Percentiles rank a stretch among this genome's conserved stretches.
phyloP scores from a whole-genome alignment of 2,329 filamentous ascomycete species.

The Malbranchea zuffiana region DNA sequence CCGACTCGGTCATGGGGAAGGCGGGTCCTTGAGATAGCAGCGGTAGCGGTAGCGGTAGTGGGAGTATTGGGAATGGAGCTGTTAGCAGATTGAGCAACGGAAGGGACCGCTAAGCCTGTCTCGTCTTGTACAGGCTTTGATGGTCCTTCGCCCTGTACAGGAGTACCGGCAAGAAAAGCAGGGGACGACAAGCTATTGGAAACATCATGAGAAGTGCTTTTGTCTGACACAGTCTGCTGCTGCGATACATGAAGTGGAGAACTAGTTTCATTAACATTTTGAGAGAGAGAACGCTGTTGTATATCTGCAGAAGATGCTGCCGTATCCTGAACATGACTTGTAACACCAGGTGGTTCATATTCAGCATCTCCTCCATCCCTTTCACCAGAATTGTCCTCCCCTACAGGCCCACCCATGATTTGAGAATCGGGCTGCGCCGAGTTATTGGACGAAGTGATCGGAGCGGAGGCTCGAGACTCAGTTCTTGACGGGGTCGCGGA shows the following conservation, averaged over 20 bases:
- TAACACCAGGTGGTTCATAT: slow-evolving; percentile 45
- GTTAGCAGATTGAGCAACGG: slow-evolving; percentile 24
- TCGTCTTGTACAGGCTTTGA: slow-evolving; percentile 26
- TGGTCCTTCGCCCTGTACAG: slow-evolving; percentile 34
- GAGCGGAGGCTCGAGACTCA: slow-evolving; percentile 26
- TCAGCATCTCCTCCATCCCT: slow-evolving; percentile 39
- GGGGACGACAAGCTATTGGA: slow-evolving; percentile 42
- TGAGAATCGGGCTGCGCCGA: slow-evolving; percentile 35
- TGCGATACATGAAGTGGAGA: slow-evolving; percentile 50
- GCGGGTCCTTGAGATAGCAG: slow-evolving; percentile 41
- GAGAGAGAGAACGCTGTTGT: slow-evolving; percentile 45
- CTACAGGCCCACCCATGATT: slow-evolving; percentile 51
- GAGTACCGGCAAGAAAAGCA: slow-evolving; percentile 35
- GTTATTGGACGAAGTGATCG: slow-evolving; percentile 24
- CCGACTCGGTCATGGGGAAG: slow-evolving; percentile 63
- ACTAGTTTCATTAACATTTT: slow-evolving; percentile 46
- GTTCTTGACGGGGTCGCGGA: slow-evolving; percentile 26
- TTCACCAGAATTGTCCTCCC: slow-evolving; percentile 50
- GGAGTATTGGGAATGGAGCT: slow-evolving; percentile 30
- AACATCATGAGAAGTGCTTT: slow-evolving; percentile 38
- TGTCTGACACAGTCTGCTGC: slow-evolving; percentile 46
- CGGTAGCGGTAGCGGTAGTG: slow-evolving; percentile 37
- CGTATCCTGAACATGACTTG: slow-evolving; percentile 39
- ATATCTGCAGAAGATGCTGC: slow-evolving; percentile 39
- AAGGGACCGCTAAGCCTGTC: slow-evolving; percentile 10